Base-by-base conservation (phyloP, 2,329 filamentous ascomycete genomes). In the Aspergillus udagawae region DNA sequence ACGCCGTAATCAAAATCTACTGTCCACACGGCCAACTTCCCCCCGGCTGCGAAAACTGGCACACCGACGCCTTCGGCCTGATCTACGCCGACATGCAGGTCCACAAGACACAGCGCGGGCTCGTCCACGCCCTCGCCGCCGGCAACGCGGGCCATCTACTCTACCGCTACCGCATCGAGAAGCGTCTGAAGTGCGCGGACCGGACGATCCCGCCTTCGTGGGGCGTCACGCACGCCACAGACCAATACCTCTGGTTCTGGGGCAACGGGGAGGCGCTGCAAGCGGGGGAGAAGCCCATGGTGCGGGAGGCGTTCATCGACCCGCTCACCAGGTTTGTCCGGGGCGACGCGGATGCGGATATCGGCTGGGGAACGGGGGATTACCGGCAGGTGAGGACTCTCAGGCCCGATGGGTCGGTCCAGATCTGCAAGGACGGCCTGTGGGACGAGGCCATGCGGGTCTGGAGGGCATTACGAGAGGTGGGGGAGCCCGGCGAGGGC, bases 51-150 rank as follows among this genome's bases (percentile, higher is more conserved):
- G 65, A 70, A 41, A 70, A 78, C 63, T 85, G 82, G 82, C 32
- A 53, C 7, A 61, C 67, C 50, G 77, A 83, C 27, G 77, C 78
- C 0, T 85, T 83, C 65, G 82, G 82, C 0, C 72, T 72, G 14
- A 72, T 85, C 5, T 85, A 85, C 60, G 82, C 82, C 3, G 80
- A 83, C 54, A 78, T 83, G 59, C 82, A 85, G 63, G 79, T 85
- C 8, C 78, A 85, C 62, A 70, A 73, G 20, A 76, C 83, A 17
- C 75, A 82, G 65, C 77, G 82, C 6, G 82, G 82, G 0, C 77
- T 84, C 55, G 71, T 79, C 4, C 68, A 77, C 38, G 74, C 75
- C 0, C 70, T 85, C 1, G 73, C 73, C 0, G 63, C 68, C 17
- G 73, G 72, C 3, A 79, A 77, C 0, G 75, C 77, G 0, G 79